Percentiles rank a stretch among this genome's conserved stretches.
Evolutionary conservation across 2,329 filamentous ascomycete genomes (phyloP).

Genomic region (Paecilomyces niveus): DNA sequence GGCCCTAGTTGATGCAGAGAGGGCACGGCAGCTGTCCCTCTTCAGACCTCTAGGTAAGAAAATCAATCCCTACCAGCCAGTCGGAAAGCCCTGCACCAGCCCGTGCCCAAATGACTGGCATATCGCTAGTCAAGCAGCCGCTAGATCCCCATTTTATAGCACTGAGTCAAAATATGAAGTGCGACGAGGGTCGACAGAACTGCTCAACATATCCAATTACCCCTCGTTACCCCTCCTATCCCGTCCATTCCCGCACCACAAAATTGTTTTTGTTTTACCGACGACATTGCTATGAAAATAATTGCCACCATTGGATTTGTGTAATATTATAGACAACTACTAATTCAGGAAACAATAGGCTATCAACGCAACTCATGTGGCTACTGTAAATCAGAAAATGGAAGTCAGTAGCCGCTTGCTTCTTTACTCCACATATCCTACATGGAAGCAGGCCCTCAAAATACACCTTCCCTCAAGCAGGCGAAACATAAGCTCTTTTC

Average conservation of each 20-base stretch:
- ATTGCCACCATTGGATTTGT: neutral
- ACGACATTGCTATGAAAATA: neutral
- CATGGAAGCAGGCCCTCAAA: neutral
- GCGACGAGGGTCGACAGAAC: neutral
- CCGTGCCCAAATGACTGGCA: slow-evolving; percentile 29
- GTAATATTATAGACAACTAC: neutral
- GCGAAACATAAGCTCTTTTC: neutral
- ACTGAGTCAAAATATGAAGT: neutral
- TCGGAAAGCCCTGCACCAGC: slow-evolving; percentile 19
- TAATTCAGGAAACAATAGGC: slow-evolving; percentile 20
- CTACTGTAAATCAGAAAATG: slow-evolving; percentile 41
- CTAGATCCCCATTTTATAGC: neutral
- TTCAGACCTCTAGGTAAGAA: slow-evolving; percentile 39
- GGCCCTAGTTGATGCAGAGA: slow-evolving; percentile 27
- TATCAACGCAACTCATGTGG: slow-evolving; percentile 43
- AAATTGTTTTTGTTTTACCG: neutral
- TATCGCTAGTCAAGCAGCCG: slow-evolving; percentile 1
- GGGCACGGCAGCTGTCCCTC: slow-evolving; percentile 36
- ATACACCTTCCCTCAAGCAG: neutral
- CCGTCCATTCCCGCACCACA: neutral
- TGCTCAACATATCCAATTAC: neutral
- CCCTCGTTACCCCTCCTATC: neutral
- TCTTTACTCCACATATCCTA: neutral
- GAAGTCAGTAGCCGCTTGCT: slow-evolving; percentile 33
- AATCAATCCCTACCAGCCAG: slow-evolving; percentile 17